Evolutionary conservation across 208 protist genomes (phyloP).

Genomic region (Leishmania guyanensis): DNA sequence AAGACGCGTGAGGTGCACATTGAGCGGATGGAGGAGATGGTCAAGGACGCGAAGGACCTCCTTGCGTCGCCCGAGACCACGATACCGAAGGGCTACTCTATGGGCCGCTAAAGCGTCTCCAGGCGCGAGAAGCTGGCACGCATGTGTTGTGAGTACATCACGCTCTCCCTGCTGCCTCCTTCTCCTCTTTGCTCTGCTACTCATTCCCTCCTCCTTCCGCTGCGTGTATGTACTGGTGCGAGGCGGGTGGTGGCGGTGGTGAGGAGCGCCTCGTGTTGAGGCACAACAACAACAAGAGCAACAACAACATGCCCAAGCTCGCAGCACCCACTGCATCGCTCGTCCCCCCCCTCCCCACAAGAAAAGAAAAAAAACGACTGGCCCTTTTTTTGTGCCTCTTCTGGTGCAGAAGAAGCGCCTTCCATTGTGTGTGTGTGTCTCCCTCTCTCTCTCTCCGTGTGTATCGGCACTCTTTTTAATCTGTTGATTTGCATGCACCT

Average conservation of each 20-base stretch:
- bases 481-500: no score
- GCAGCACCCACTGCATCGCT: not conserved
- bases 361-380: not conserved
- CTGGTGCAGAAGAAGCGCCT: no score
- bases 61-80: slow-evolving; percentile 58
- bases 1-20: slow-evolving; percentile 47
- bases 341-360: not conserved
- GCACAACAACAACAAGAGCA: no score
- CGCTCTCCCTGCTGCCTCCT: not conserved
- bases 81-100: slow-evolving; percentile 62
- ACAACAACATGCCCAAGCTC: not conserved
- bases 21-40: slow-evolving; percentile 69
- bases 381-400: not conserved
- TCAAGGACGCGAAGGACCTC: slow-evolving; percentile 65
- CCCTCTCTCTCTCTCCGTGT: not conserved
- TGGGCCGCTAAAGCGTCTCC: slow-evolving; percentile 16
- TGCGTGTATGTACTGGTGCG: not conserved
- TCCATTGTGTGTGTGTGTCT: not conserved
- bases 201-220: not conserved
- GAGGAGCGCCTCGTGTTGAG: not conserved
- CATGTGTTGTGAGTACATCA: not conserved
- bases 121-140: not conserved
- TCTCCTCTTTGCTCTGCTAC: not conserved
- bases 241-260: not conserved
- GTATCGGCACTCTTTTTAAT: not conserved